phyloP scores from a whole-genome alignment of 1,284 basidiomycete species.

The Trametes sp. region DNA sequence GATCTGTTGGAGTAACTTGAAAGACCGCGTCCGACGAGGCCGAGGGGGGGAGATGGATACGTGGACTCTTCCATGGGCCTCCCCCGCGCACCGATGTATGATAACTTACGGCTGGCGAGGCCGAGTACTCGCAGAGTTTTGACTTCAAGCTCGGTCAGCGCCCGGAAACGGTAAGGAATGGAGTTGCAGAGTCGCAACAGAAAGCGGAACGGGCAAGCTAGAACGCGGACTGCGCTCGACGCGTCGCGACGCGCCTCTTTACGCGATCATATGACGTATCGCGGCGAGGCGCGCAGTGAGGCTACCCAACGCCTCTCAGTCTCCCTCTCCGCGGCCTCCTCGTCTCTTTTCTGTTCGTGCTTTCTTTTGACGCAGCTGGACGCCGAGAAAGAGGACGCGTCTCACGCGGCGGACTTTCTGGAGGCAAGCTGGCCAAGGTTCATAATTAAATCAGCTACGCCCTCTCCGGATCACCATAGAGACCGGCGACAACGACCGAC shows the following conservation, averaged over 20 bases:
- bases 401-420: not conserved
- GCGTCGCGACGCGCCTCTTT: slow-evolving; percentile 12
- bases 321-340: not conserved
- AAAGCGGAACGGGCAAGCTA: not conserved
- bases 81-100: slow-evolving; percentile 2
- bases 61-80: not conserved
- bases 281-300: no score
- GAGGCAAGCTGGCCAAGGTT: slow-evolving; percentile 8
- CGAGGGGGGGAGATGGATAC: not conserved
- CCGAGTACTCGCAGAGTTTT: not conserved
- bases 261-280: slow-evolving; percentile 12
- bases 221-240: not conserved
- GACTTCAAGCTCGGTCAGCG: not conserved
- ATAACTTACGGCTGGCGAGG: not conserved
- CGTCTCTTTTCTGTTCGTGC: not conserved
- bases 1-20: slow-evolving; percentile 53
- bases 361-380: not conserved
- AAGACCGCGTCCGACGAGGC: slow-evolving; percentile 2
- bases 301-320: not conserved
- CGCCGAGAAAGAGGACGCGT: not conserved
- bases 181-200: not conserved
- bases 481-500: slow-evolving; percentile 5
- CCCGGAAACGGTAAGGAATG: not conserved
- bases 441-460: slow-evolving; percentile 19
- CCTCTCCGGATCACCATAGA: slow-evolving; percentile 21